Percentiles rank a stretch among this genome's conserved stretches.
Conservation (phyloP, 2,329 filamentous ascomycete genomes). For the Teratosphaeria viscida region DNA sequence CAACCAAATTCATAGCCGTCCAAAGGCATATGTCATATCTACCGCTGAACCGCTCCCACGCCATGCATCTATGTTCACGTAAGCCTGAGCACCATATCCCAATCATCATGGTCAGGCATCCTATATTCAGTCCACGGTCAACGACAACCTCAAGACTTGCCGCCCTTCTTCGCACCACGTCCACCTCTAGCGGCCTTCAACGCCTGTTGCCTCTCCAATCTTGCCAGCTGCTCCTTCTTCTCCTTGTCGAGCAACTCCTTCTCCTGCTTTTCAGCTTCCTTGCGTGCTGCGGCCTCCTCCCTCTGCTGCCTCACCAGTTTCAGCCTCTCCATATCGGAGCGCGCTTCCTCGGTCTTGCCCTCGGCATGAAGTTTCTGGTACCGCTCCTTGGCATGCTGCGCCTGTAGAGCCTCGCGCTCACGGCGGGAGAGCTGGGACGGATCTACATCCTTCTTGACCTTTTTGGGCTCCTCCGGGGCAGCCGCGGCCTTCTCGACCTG, state of each 20-base stretch:
- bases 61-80: slow-evolving; percentile 9
- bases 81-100: background rate
- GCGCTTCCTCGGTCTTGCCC: slow-evolving; percentile 93
- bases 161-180: slow-evolving; percentile 34
- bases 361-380: slow-evolving; percentile 88
- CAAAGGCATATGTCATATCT: background rate
- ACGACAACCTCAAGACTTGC: slow-evolving; percentile 20
- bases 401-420: slow-evolving; percentile 71
- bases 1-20: background rate
- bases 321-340: slow-evolving; percentile 76
- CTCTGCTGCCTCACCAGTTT: slow-evolving; percentile 75
- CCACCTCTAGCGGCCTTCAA: slow-evolving; percentile 30
- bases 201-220: slow-evolving; percentile 37
- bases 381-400: slow-evolving; percentile 75
- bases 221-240: slow-evolving; percentile 39
- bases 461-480: slow-evolving; percentile 22
- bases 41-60: slow-evolving; percentile 1
- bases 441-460: slow-evolving; percentile 47
- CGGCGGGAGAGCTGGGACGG: slow-evolving; percentile 50
- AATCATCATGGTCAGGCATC: background rate
- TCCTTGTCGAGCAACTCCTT: slow-evolving; percentile 46
- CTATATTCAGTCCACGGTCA: background rate
- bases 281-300: slow-evolving; percentile 70
- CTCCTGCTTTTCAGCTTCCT: slow-evolving; percentile 55
- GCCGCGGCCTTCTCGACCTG: slow-evolving; percentile 47